phyloP scores from a whole-genome alignment of 306 rosid species.

The Medicago arabica region DNA sequence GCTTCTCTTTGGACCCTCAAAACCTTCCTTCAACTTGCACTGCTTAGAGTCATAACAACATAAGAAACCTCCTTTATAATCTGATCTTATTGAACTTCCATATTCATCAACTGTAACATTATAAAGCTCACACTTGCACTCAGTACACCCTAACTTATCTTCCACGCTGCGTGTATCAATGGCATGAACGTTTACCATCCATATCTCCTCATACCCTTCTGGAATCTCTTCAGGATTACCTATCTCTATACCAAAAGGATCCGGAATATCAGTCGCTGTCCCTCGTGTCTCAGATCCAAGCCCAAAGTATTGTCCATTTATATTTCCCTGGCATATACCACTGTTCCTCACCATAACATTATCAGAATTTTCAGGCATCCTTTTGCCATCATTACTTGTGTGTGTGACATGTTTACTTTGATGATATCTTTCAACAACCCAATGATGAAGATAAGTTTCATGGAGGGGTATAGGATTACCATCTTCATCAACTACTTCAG shows the following conservation, averaged over 20 bases:
- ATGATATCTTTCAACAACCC: slow-evolving; percentile 50
- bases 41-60: slow-evolving; percentile 67
- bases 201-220: slow-evolving; percentile 68
- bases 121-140: slow-evolving; percentile 74
- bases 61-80: slow-evolving; percentile 61
- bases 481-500: slow-evolving; percentile 70
- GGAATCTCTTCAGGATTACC: slow-evolving; percentile 70
- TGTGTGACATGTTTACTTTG: slow-evolving; percentile 14
- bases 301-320: slow-evolving; percentile 60
- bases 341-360: slow-evolving; percentile 37
- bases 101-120: slow-evolving; percentile 53
- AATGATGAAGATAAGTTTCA: slow-evolving; percentile 84
- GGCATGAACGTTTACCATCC: slow-evolving; percentile 78
- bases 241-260: slow-evolving; percentile 72
- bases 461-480: slow-evolving; percentile 68
- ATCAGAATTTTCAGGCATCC: background rate
- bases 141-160: slow-evolving; percentile 67
- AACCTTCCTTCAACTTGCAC: slow-evolving; percentile 61
- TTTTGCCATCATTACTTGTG: slow-evolving; percentile 14
- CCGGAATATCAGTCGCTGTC: slow-evolving; percentile 58
- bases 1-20: slow-evolving; percentile 54
- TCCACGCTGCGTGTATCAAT: slow-evolving; percentile 73
- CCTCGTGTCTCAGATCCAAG: slow-evolving; percentile 73
- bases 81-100: slow-evolving; percentile 48
- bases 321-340: slow-evolving; percentile 56